Percentiles rank a stretch among this genome's conserved stretches.
Evolutionary conservation across 1,139 yeast species (phyloP).

Genomic region (Candida neerlandica): DNA sequence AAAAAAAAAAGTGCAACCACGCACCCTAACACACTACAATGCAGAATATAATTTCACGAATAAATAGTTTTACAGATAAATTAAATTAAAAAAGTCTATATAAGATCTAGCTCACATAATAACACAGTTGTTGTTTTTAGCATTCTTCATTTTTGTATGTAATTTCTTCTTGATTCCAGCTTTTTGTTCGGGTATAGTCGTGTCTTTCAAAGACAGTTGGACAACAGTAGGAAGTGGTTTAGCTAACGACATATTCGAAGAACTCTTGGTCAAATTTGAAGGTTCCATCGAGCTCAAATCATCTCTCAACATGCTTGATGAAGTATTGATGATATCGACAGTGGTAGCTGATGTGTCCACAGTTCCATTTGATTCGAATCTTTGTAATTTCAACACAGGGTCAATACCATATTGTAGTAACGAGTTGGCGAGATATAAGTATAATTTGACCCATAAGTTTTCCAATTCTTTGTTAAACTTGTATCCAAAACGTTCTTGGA

Average conservation of each 20-base stretch:
- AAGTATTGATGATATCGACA: background rate
- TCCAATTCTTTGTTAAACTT: slow-evolving; percentile 53
- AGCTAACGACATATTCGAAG: background rate
- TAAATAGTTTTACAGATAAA: background rate
- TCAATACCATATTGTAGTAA: slow-evolving; percentile 67
- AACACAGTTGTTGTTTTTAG: slow-evolving; percentile 40
- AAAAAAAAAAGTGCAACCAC: background rate
- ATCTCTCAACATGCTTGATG: background rate
- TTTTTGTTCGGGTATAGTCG: background rate
- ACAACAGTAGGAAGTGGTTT: background rate
- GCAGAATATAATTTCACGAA: background rate
- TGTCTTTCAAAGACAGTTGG: background rate
- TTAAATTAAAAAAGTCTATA: background rate
- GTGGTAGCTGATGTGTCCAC: background rate
- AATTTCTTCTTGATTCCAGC: slow-evolving; percentile 16
- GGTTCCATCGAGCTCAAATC: background rate
- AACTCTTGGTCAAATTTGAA: background rate
- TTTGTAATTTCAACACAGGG: slow-evolving; percentile 42
- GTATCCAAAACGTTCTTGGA: slow-evolving; percentile 63
- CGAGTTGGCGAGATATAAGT: slow-evolving; percentile 64
- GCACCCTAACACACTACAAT: background rate
- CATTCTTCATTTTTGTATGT: slow-evolving; percentile 20
- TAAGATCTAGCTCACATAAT: slow-evolving; percentile 22
- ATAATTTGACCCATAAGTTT: slow-evolving; percentile 73
- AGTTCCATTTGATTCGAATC: slow-evolving; percentile 4